Evolutionary conservation across 1,284 basidiomycete species (phyloP).

Genomic region (Takashimella koratensis): DNA sequence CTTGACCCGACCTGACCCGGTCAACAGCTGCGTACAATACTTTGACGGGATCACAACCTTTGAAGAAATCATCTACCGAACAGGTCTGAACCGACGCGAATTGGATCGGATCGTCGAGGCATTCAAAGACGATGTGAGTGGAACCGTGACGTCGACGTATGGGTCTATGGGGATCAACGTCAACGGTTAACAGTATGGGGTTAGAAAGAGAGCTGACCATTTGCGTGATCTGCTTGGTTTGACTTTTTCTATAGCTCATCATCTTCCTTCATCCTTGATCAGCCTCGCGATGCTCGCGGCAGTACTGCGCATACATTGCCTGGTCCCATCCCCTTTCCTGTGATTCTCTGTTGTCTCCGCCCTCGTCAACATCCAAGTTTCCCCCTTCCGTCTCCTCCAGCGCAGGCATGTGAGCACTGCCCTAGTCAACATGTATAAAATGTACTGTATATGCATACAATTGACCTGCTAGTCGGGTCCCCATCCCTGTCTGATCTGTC

Average conservation of each 20-base stretch:
- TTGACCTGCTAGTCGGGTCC: no score
- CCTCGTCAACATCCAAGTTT: no score
- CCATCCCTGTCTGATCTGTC: no score
- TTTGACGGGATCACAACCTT: conserved; percentile 45
- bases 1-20: no score
- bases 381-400: no score
- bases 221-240: background rate
- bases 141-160: background rate
- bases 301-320: no score
- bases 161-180: background rate
- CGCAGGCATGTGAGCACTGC: no score
- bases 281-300: background rate
- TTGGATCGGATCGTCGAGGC: conserved; percentile 35
- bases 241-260: conserved; percentile 27
- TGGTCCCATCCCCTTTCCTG: no score
- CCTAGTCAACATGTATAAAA: background rate
- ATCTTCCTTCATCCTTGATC: conserved; percentile 38
- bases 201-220: no score
- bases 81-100: conserved; percentile 38
- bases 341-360: no score
- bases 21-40: conserved; percentile 46
- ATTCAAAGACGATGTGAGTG: conserved; percentile 42
- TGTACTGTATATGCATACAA: background rate
- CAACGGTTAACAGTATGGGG: background rate
- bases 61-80: conserved; percentile 47